Conservation (phyloP, 2,329 filamentous ascomycete species). For the Paecilomyces variotii region DNA sequence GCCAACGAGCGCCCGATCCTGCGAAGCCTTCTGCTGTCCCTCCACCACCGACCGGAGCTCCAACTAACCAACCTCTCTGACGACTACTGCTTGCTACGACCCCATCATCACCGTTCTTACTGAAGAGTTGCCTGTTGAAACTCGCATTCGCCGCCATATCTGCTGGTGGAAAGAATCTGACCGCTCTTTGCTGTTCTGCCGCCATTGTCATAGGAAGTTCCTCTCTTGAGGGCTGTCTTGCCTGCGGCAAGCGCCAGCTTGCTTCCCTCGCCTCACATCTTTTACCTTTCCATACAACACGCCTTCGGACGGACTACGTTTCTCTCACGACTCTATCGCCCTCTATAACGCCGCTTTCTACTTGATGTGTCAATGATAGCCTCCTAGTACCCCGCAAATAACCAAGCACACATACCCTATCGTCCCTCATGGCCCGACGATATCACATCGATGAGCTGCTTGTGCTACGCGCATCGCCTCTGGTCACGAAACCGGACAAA, state of each 20-base stretch:
- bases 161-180: not conserved
- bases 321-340: not conserved
- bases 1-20: slow-evolving; percentile 1
- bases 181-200: not conserved
- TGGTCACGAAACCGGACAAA: slow-evolving; percentile 70
- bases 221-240: not conserved
- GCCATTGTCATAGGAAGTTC: not conserved
- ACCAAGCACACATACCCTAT: slow-evolving; percentile 9
- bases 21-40: not conserved
- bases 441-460: slow-evolving; percentile 73
- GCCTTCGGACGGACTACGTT: not conserved
- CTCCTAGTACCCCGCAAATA: slow-evolving; percentile 11
- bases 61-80: not conserved
- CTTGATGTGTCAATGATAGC: slow-evolving; percentile 8
- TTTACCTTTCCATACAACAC: not conserved
- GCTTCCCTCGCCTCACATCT: not conserved
- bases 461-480: slow-evolving; percentile 68
- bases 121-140: not conserved
- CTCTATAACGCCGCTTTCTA: not conserved
- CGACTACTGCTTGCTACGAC: not conserved
- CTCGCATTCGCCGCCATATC: not conserved
- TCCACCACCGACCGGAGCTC: not conserved
- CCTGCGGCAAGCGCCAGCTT: not conserved
- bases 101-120: not conserved
- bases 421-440: slow-evolving; percentile 40